Percentiles rank a stretch among this genome's conserved stretches.
phyloP scores from a whole-genome alignment of 176 grass and related monocot species.

The Oryza australiensis region DNA sequence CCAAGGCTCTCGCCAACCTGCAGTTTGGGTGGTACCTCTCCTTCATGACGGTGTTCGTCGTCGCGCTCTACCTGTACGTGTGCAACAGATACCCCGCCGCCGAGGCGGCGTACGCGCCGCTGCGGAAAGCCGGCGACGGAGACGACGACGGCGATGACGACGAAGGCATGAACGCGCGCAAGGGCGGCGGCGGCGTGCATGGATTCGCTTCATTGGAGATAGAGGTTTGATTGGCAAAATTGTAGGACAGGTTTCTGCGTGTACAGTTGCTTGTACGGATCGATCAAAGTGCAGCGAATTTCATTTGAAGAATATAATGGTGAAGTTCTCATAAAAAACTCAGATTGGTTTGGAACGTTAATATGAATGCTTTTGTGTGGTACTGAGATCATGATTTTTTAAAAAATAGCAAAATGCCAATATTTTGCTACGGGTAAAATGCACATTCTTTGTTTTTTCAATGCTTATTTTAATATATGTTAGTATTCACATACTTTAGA shows the following conservation, averaged over 20 bases:
- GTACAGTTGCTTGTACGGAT: neutral
- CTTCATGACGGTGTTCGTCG: conserved; percentile 46
- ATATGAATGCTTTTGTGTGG: neutral
- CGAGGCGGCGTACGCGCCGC: conserved; percentile 40
- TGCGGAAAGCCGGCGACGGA: conserved; percentile 30
- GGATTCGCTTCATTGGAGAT: conserved; percentile 48
- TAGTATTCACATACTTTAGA: no score
- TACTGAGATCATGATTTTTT: neutral
- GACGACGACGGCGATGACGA: conserved; percentile 32
- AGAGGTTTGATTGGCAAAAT: conserved; percentile 28
- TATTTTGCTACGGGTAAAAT: no score
- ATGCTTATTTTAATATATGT: no score
- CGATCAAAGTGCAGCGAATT: neutral
- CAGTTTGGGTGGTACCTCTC: conserved; percentile 71
- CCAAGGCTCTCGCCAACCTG: conserved; percentile 67
- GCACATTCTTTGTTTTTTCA: no score
- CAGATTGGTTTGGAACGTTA: neutral
- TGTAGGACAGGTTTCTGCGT: neutral
- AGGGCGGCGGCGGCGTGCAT: neutral
- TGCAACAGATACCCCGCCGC: conserved; percentile 40
- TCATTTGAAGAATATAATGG: neutral
- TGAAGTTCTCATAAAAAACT: neutral
- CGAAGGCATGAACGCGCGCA: neutral
- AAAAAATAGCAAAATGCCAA: no score
- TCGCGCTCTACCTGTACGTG: conserved; percentile 48